These are phyloP conservation scores for Aquanectria penicillioides DNA, from an alignment of 2,329 filamentous ascomycete genomes.

Conservation along the genomic window DNA sequence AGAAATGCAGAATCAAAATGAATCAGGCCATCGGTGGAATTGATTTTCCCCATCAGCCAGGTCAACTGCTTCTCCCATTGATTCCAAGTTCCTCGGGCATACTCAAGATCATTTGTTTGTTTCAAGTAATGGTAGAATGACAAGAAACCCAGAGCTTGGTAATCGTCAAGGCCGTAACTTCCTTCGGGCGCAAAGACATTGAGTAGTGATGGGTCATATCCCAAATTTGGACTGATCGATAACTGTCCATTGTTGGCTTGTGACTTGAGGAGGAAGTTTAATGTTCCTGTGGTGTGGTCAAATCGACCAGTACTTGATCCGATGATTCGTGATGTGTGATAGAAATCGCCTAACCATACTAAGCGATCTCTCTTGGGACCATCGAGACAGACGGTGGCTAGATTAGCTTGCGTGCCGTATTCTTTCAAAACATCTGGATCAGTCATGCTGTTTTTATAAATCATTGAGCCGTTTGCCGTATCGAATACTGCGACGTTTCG, in stretches of 20 bases:
- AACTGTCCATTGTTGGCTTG: slow-evolving; percentile 3
- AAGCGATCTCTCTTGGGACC: slow-evolving; percentile 15
- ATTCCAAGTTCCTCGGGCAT: neutral
- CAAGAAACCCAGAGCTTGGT: slow-evolving; percentile 2
- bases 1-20: slow-evolving; percentile 10
- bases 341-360: slow-evolving; percentile 11
- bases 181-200: neutral
- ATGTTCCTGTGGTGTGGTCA: neutral
- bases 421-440: neutral
- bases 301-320: slow-evolving; percentile 1
- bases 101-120: slow-evolving; percentile 5
- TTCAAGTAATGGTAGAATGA: slow-evolving; percentile 8
- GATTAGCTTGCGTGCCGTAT: neutral
- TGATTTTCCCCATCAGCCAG: slow-evolving; percentile 9
- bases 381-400: slow-evolving; percentile 9
- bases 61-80: slow-evolving; percentile 7
- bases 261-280: neutral
- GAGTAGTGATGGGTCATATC: slow-evolving; percentile 2
- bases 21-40: slow-evolving; percentile 6
- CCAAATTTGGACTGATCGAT: slow-evolving; percentile 1
- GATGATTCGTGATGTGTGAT: slow-evolving; percentile 12
- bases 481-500: slow-evolving; percentile 1
- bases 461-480: neutral
- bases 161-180: slow-evolving; percentile 1
- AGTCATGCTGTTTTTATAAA: slow-evolving; percentile 1